A percentile compares a stretch with the other conserved stretches of the same genome.
phyloP scores from a whole-genome alignment of 1,284 basidiomycete species.

The Fomitiporia mediterranea region DNA sequence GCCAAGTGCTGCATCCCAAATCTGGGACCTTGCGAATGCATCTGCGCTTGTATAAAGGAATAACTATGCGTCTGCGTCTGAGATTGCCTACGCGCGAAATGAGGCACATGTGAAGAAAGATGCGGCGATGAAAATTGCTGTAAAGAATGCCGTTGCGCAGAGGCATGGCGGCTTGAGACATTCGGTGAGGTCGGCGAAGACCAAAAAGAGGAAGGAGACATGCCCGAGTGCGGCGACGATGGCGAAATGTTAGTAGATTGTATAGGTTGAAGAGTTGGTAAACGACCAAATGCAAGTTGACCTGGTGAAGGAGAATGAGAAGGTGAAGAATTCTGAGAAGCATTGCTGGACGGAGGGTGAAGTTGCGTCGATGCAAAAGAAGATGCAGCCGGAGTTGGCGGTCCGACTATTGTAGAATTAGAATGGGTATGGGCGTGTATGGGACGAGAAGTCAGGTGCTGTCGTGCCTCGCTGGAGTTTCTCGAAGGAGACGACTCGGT shows the following conservation, averaged over 20 bases:
- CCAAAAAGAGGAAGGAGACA: neutral
- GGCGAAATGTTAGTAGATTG: neutral
- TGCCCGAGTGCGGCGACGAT: neutral
- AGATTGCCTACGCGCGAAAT: neutral
- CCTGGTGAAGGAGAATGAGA: constrained; percentile 9
- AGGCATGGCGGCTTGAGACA: neutral
- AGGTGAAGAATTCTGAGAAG: constrained; percentile 11
- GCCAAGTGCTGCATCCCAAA: neutral
- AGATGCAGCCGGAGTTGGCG: constrained; percentile 29
- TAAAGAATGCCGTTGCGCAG: neutral
- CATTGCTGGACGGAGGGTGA: constrained; percentile 3
- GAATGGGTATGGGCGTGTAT: constrained; percentile 33
- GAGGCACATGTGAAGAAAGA: constrained; percentile 1
- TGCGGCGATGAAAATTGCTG: neutral
- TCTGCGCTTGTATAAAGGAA: neutral
- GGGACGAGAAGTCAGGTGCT: constrained; percentile 4
- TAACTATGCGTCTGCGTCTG: neutral
- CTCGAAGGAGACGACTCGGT: neutral
- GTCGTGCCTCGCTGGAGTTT: neutral
- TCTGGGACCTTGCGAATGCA: neutral
- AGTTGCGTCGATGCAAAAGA: constrained; percentile 14
- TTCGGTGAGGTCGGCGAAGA: neutral
- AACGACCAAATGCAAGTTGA: neutral
- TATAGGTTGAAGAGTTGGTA: neutral
- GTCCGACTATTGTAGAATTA: constrained; percentile 33